phyloP scores from a whole-genome alignment of 208 protist species.

The Tritrichomonas musculus region DNA sequence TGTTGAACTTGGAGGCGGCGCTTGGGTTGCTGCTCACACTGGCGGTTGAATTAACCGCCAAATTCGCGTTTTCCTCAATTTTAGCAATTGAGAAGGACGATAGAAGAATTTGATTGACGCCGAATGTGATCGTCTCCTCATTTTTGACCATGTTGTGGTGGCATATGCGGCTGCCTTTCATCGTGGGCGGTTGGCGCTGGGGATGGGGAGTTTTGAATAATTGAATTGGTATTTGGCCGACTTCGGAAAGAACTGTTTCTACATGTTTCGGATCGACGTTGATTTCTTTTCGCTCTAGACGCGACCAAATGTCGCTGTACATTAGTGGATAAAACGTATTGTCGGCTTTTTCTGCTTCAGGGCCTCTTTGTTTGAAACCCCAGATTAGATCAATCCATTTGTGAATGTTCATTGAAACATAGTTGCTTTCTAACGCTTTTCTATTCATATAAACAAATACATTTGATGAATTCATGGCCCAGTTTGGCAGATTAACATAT shows the following conservation, averaged over 20 bases:
- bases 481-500: not conserved
- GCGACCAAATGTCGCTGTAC: not conserved
- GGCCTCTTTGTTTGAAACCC: not conserved
- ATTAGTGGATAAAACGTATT: not conserved
- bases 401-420: not conserved
- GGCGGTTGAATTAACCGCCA: too few species aligned
- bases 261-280: too few species aligned
- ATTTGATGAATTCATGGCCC: not conserved
- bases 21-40: too few species aligned
- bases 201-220: not conserved
- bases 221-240: not conserved
- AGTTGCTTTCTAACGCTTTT: not conserved
- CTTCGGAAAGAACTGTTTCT: too few species aligned
- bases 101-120: too few species aligned
- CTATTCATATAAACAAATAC: not conserved
- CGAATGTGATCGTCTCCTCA: too few species aligned
- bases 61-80: too few species aligned
- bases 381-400: constrained; percentile 12
- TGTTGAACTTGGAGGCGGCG: too few species aligned
- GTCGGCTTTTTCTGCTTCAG: not conserved
- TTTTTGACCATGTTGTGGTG: not conserved
- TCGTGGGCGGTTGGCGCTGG: not conserved
- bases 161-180: not conserved
- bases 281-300: too few species aligned
- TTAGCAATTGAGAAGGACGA: too few species aligned